Evolutionary conservation across 129 eudicot species (phyloP), one percentile per base, ranked within the genome.

Genomic region (Ambrosia artemisiifolia): DNA sequence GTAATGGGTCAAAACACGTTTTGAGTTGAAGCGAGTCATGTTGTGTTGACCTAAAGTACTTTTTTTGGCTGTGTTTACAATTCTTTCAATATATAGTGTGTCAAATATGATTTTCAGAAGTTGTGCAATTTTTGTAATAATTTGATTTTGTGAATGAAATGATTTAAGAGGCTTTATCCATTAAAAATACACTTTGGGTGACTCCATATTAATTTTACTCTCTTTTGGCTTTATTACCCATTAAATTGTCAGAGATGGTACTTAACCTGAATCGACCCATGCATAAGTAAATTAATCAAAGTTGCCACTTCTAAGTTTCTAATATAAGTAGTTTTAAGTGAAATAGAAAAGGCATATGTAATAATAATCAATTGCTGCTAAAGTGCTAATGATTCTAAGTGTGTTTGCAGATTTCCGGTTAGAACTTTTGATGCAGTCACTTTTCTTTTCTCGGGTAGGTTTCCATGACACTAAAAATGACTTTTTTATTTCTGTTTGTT

Each of bases 351-450:
- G 56, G 48, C 46, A 10, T 44, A 53, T 34, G 8, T 69, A 16
- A 30, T 63, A 7, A 54, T 63, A 12, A 54, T 70, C 7, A 70
- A 50, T 51, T 40, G 66, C 18, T 30, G 74, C 74, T 75, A 70
- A 81, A 47, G 61, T 30, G 74, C 74, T 75, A 70, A 81, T 53
- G 61, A 50, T 61, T 72, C 65, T 61, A 42, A 33, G 75, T 60
- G 71, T 78, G 56, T 74, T 60, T 90, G 89, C 97, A 94, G 99
- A 86, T 40, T 94, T 94, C 78, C 95, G 81, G 88, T 91, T 94
- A 65, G 99, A 94, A 62, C 96, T 94, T 75, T 56, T 94, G 80
- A 88, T 94, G 96, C 99, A 94, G 71, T 94, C 97, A 56, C 94
- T 90, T 61, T 66, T 76, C 79, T 90, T 94, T 83, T 88, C 99